Percentiles rank a stretch among this genome's conserved stretches.
phyloP scores from a whole-genome alignment of 2,329 filamentous ascomycete species.

The Claviceps citrina region DNA sequence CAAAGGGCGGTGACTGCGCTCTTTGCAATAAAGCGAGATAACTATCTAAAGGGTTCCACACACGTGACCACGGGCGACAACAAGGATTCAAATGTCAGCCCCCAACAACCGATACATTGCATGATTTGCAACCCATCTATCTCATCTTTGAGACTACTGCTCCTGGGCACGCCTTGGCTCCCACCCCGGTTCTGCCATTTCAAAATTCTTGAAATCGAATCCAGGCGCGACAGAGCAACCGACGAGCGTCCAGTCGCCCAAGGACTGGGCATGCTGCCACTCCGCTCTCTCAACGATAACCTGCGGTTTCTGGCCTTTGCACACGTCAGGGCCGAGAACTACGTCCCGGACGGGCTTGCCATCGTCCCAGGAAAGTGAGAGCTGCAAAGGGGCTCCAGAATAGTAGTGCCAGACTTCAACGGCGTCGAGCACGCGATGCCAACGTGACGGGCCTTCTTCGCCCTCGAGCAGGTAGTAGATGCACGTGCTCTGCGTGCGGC shows the following conservation, averaged over 20 bases:
- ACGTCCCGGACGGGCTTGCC: constrained; percentile 20
- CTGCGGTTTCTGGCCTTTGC: constrained; percentile 27
- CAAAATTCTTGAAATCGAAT: constrained; percentile 15
- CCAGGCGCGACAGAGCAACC: constrained; percentile 19
- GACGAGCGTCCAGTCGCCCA: constrained; percentile 34
- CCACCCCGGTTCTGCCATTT: constrained; percentile 18
- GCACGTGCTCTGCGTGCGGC: constrained; percentile 29
- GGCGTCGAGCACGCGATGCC: constrained; percentile 33
- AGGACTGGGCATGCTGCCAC: constrained; percentile 32
- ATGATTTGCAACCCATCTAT: too few species aligned
- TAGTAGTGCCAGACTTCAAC: constrained; percentile 39
- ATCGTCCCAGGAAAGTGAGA: constrained; percentile 29
- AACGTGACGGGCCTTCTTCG: constrained; percentile 25
- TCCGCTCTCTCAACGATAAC: constrained; percentile 22
- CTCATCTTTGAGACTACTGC: background rate
- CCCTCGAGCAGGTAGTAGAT: constrained; percentile 40
- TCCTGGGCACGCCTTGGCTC: constrained; percentile 12
- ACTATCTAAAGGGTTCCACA: too few species aligned
- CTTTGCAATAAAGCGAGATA: too few species aligned
- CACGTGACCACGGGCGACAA: too few species aligned
- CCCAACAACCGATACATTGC: too few species aligned
- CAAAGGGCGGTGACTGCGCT: too few species aligned
- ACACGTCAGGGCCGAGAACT: constrained; percentile 28
- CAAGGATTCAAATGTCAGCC: too few species aligned
- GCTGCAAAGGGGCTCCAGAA: constrained; percentile 32